phyloP scores from a whole-genome alignment of 2,329 filamentous ascomycete genomes.

The Anthostomella pinea region DNA sequence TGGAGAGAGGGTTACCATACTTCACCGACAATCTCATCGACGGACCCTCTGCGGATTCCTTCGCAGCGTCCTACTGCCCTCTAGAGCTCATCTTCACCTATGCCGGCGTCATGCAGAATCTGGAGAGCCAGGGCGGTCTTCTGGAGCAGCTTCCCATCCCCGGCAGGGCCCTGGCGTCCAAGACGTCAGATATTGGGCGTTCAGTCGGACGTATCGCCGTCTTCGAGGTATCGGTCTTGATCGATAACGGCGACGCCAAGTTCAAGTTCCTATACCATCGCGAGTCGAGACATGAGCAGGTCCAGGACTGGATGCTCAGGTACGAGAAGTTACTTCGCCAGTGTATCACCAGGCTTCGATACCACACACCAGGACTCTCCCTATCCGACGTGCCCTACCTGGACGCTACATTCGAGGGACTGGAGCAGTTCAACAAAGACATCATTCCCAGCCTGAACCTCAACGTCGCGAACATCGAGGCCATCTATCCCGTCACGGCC shows the following conservation, averaged over 20 bases:
- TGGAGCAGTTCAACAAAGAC: conserved; percentile 42
- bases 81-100: conserved; percentile 60
- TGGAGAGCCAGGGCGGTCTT: conserved; percentile 46
- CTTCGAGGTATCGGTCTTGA: conserved; percentile 49
- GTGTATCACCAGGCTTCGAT: conserved; percentile 39
- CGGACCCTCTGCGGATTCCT: conserved; percentile 25
- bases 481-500: conserved; percentile 46
- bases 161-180: conserved; percentile 36
- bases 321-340: conserved; percentile 47
- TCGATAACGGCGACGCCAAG: conserved; percentile 44
- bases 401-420: conserved; percentile 44
- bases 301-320: conserved; percentile 44
- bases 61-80: conserved; percentile 43
- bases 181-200: conserved; percentile 43
- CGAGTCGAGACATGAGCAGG: conserved; percentile 39
- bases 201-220: conserved; percentile 47
- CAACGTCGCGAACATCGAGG: conserved; percentile 45
- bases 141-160: conserved; percentile 46
- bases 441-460: conserved; percentile 41
- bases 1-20: conserved; percentile 45
- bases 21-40: conserved; percentile 41
- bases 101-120: conserved; percentile 46
- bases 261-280: conserved; percentile 46
- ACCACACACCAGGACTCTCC: conserved; percentile 46
- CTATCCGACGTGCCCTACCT: conserved; percentile 48